Evolutionary conservation across 2,329 filamentous ascomycete species (phyloP).

Genomic region (Trichoderma breve): DNA sequence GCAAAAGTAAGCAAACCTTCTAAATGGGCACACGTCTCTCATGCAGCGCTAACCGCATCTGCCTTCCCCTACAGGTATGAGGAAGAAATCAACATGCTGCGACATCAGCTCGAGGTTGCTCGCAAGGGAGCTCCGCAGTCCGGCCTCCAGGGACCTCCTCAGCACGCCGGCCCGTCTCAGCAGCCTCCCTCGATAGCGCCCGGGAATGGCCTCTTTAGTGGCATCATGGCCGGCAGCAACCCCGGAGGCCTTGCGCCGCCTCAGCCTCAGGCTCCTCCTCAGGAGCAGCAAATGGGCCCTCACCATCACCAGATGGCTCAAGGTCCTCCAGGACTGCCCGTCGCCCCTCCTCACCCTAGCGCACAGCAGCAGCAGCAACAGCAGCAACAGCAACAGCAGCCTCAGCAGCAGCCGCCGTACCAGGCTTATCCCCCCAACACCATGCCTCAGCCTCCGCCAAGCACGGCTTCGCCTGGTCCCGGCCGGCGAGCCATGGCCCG

Average conservation of each 20-base stretch:
- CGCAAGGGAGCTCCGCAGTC: conserved; percentile 60
- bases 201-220: conserved; percentile 89
- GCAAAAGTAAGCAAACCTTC: conserved; percentile 68
- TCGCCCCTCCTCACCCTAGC: conserved; percentile 56
- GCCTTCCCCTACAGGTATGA: conserved; percentile 68
- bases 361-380: conserved; percentile 51
- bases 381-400: conserved; percentile 19
- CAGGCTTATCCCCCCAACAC: conserved; percentile 67
- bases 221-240: conserved; percentile 88
- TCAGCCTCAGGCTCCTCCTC: conserved; percentile 66
- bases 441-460: conserved; percentile 80
- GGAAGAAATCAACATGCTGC: conserved; percentile 80
- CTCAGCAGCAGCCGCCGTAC: conserved; percentile 60
- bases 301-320: conserved; percentile 62
- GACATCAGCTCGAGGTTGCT: conserved; percentile 79
- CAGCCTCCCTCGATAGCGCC: conserved; percentile 86
- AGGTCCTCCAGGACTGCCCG: conserved; percentile 66
- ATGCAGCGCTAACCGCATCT: conserved; percentile 17
- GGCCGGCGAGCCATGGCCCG: conserved; percentile 70
- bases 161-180: conserved; percentile 76
- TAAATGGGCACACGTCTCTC: background rate
- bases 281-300: conserved; percentile 58
- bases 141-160: conserved; percentile 65
- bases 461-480: conserved; percentile 82
- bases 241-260: conserved; percentile 84